Conservation (phyloP, 2,329 filamentous ascomycete species). For the Eutypella sp. region DNA sequence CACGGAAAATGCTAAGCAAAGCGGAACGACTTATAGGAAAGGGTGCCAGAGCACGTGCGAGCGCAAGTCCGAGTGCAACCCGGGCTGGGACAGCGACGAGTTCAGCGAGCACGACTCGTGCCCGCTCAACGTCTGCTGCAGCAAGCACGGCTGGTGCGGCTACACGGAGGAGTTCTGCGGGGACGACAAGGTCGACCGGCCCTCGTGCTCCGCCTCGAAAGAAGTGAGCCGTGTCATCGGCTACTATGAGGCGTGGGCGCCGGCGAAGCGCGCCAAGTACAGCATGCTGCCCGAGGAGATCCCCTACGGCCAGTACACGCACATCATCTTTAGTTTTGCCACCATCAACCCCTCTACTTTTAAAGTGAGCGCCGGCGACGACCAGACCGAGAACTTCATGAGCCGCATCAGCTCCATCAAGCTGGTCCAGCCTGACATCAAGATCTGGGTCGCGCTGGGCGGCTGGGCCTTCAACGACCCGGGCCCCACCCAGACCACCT, state of each 20-base stretch:
- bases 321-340: constrained; percentile 31
- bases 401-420: background rate
- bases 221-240: constrained; percentile 16
- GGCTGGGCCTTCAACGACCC: constrained; percentile 38
- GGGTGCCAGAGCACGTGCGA: constrained; percentile 21
- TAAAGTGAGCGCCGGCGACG: constrained; percentile 10
- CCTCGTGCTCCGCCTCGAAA: constrained; percentile 1
- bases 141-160: constrained; percentile 29
- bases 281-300: constrained; percentile 21
- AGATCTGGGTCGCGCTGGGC: constrained; percentile 35
- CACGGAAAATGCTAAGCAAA: no score
- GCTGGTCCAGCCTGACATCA: constrained; percentile 9
- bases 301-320: constrained; percentile 20
- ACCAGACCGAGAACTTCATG: background rate
- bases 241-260: constrained; percentile 26
- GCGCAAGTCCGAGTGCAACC: constrained; percentile 24
- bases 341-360: constrained; percentile 24
- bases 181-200: constrained; percentile 5
- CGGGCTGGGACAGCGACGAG: constrained; percentile 22
- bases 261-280: constrained; percentile 14
- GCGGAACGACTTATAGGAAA: background rate
- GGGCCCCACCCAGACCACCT: constrained; percentile 21
- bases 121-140: constrained; percentile 33
- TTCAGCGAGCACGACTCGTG: constrained; percentile 20
- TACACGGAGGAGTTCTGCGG: constrained; percentile 24